phyloP scores from a whole-genome alignment of 768 basidiomycete genomes.

The Termitomyces sp. region DNA sequence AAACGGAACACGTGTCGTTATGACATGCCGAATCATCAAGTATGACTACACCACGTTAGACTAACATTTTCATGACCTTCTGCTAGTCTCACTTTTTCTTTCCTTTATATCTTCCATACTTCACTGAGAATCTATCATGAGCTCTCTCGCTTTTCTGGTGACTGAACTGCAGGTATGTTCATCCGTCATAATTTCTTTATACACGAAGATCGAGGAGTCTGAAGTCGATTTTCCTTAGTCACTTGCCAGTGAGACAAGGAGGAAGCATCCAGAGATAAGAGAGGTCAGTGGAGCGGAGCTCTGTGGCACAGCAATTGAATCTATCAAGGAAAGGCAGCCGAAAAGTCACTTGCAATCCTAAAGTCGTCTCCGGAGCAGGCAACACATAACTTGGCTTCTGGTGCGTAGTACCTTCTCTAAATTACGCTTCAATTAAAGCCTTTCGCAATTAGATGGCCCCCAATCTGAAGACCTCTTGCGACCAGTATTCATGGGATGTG shows the following conservation, averaged over 20 bases:
- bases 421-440: background rate
- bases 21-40: background rate
- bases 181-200: background rate
- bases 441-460: slow-evolving; percentile 50
- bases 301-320: slow-evolving; percentile 12
- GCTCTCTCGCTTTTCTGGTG: slow-evolving; percentile 16
- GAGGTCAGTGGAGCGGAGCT: slow-evolving; percentile 52
- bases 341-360: slow-evolving; percentile 79
- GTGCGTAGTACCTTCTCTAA: slow-evolving; percentile 34
- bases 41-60: background rate
- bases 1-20: background rate
- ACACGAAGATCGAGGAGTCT: background rate
- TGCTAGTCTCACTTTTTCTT: background rate
- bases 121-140: slow-evolving; percentile 10
- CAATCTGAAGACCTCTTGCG: slow-evolving; percentile 77
- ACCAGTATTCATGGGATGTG: slow-evolving; percentile 92
- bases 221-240: slow-evolving; percentile 40
- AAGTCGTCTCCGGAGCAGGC: slow-evolving; percentile 81
- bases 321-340: slow-evolving; percentile 57
- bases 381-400: slow-evolving; percentile 64
- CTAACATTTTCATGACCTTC: background rate
- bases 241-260: slow-evolving; percentile 80
- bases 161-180: slow-evolving; percentile 13
- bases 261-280: slow-evolving; percentile 90
- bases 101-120: background rate